Evolutionary conservation across 192 early-diverging fungal genomes (phyloP).

Genomic region (Coemansia erecta): DNA sequence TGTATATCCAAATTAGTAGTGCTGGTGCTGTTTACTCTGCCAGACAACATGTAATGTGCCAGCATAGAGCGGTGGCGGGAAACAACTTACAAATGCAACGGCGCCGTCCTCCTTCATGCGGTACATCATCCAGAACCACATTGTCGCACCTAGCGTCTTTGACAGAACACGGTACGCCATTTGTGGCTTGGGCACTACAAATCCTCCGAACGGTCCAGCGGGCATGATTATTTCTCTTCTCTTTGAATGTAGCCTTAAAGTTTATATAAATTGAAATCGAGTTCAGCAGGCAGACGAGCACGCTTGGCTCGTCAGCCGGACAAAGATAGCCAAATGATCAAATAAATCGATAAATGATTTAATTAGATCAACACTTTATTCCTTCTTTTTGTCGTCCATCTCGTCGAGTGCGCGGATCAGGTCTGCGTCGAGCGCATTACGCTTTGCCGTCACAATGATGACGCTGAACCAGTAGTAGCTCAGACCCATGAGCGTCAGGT

Average conservation of each 20-base stretch:
- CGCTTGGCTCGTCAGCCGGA: too few relatives aligned
- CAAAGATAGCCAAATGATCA: too few relatives aligned
- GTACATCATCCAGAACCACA: slow-evolving; percentile 89
- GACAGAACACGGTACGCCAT: slow-evolving; percentile 56
- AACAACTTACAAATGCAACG: slow-evolving; percentile 60
- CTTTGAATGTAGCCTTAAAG: background rate
- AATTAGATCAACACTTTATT: background rate
- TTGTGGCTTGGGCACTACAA: slow-evolving; percentile 37
- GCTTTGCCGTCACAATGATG: slow-evolving; percentile 44
- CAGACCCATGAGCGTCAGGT: slow-evolving; percentile 27
- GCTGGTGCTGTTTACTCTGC: too few relatives aligned
- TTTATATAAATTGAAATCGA: background rate
- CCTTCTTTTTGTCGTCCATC: slow-evolving; percentile 22
- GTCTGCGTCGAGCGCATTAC: slow-evolving; percentile 42
- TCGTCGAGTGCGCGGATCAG: slow-evolving; percentile 43
- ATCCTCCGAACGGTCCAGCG: slow-evolving; percentile 39
- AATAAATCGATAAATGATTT: background rate
- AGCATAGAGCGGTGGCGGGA: too few relatives aligned
- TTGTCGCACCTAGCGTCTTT: slow-evolving; percentile 66
- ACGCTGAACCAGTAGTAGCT: slow-evolving; percentile 54
- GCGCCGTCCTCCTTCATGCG: slow-evolving; percentile 73
- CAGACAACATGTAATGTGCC: too few relatives aligned
- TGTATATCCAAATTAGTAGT: too few relatives aligned
- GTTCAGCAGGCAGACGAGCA: background rate
- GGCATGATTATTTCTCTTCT: slow-evolving; percentile 17